Evolutionary conservation across 2,329 filamentous ascomycete species (phyloP).

Genomic region (Clonostachys byssicola): DNA sequence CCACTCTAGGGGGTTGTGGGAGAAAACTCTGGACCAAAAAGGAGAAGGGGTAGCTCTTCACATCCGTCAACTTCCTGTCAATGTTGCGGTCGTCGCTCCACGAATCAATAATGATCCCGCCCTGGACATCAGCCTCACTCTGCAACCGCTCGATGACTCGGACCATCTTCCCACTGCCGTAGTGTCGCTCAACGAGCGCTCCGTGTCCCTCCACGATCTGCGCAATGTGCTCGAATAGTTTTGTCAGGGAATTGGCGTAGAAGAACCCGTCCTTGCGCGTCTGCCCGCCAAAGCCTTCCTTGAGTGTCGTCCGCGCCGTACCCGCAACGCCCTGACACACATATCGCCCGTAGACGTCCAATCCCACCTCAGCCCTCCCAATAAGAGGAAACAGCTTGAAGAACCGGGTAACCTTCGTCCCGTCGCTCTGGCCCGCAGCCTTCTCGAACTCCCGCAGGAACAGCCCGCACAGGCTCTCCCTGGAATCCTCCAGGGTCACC

Average conservation of each 20-base stretch:
- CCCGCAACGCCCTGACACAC: conserved; percentile 92
- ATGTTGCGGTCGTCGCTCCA: conserved; percentile 89
- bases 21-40: conserved; percentile 95
- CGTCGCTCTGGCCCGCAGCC: conserved; percentile 82
- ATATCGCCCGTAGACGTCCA: conserved; percentile 94
- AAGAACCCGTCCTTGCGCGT: conserved; percentile 72
- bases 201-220: conserved; percentile 94
- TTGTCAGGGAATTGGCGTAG: conserved; percentile 86
- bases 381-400: conserved; percentile 98
- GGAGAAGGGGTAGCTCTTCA: conserved; percentile 96
- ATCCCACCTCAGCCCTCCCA: conserved; percentile 77
- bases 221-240: conserved; percentile 94
- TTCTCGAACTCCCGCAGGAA: conserved; percentile 95
- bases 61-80: conserved; percentile 83
- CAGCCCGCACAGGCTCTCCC: conserved; percentile 83
- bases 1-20: conserved; percentile 60
- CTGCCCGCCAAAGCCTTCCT: conserved; percentile 51
- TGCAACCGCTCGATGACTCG: conserved; percentile 91
- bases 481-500: conserved; percentile 80
- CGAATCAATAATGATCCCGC: conserved; percentile 90
- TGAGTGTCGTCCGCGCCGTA: conserved; percentile 75
- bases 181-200: conserved; percentile 87
- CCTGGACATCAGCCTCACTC: conserved; percentile 92
- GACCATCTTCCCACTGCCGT: conserved; percentile 88
- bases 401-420: conserved; percentile 86